phyloP scores from a whole-genome alignment of 805 yeast species.

The Dipodascopsis uninucleata region DNA sequence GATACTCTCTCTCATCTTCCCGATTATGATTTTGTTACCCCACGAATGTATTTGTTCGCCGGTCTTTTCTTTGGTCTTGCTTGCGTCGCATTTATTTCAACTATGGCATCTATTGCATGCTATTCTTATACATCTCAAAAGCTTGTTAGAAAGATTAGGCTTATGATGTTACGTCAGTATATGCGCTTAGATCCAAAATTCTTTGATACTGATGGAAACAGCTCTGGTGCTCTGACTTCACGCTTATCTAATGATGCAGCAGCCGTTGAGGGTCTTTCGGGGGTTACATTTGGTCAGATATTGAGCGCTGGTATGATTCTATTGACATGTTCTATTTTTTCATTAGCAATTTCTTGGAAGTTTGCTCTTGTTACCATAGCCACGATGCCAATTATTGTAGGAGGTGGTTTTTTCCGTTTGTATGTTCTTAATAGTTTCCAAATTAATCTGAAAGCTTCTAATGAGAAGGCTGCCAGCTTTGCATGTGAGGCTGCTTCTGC shows the following conservation, averaged over 20 bases:
- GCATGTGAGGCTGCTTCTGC: conserved; percentile 40
- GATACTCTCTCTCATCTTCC: conserved; percentile 24
- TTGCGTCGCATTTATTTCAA: background rate
- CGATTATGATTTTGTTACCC: background rate
- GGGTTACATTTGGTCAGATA: conserved; percentile 30
- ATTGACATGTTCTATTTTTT: conserved; percentile 40
- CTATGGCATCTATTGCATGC: background rate
- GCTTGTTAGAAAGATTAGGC: conserved; percentile 25
- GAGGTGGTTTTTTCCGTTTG: conserved; percentile 40
- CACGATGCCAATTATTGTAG: conserved; percentile 35
- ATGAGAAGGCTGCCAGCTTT: conserved; percentile 39
- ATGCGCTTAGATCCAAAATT: conserved; percentile 30
- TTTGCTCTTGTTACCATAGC: conserved; percentile 41
- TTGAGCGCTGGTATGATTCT: conserved; percentile 36
- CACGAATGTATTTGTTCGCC: background rate
- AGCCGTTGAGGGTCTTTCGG: conserved; percentile 29
- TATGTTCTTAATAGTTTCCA: conserved; percentile 34
- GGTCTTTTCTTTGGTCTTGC: background rate
- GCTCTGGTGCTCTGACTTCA: conserved; percentile 26
- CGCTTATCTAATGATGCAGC: conserved; percentile 28
- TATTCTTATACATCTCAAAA: conserved; percentile 18
- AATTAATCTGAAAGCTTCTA: conserved; percentile 38
- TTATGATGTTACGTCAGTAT: conserved; percentile 19
- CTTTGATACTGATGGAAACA: conserved; percentile 28
- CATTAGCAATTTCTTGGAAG: conserved; percentile 39